Conservation (phyloP, 2,329 filamentous ascomycete species). For the Penicillium sp. region DNA sequence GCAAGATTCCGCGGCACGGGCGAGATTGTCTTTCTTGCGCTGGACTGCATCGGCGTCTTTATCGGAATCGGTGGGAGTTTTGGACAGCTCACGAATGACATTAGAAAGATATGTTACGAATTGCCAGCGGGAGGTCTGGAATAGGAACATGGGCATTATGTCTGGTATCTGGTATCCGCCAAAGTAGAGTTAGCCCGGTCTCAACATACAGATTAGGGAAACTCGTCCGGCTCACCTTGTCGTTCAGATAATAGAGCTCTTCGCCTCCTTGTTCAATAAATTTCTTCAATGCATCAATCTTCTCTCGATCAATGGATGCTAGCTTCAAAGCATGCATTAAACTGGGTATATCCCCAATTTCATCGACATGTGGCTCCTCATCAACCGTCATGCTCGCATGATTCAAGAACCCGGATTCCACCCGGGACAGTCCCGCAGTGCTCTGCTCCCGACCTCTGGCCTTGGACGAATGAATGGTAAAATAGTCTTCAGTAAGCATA, state of each 20-base stretch:
- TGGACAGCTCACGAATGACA: slow-evolving; percentile 57
- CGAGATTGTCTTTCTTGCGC: slow-evolving; percentile 65
- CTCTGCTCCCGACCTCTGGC: slow-evolving; percentile 46
- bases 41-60: slow-evolving; percentile 45
- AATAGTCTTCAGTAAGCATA: slow-evolving; percentile 74
- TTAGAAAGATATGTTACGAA: slow-evolving; percentile 69
- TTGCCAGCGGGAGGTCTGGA: slow-evolving; percentile 79
- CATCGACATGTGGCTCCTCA: slow-evolving; percentile 48
- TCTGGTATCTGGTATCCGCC: slow-evolving; percentile 63
- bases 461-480: slow-evolving; percentile 66
- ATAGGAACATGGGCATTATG: slow-evolving; percentile 83
- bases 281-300: slow-evolving; percentile 75
- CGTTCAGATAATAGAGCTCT: slow-evolving; percentile 72
- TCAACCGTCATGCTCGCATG: slow-evolving; percentile 47
- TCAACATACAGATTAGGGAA: neutral
- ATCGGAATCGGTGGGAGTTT: slow-evolving; percentile 45
- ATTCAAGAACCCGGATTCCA: slow-evolving; percentile 32
- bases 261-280: slow-evolving; percentile 76
- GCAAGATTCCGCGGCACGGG: slow-evolving; percentile 70
- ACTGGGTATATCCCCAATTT: slow-evolving; percentile 64
- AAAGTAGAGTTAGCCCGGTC: neutral
- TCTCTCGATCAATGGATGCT: slow-evolving; percentile 84
- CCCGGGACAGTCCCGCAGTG: slow-evolving; percentile 32
- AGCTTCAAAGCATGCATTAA: slow-evolving; percentile 68
- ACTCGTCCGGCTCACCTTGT: slow-evolving; percentile 48